These are phyloP conservation scores for Stachybotrys echinatus DNA, from an alignment of 2,329 filamentous ascomycete species.

Conservation along the genomic window DNA sequence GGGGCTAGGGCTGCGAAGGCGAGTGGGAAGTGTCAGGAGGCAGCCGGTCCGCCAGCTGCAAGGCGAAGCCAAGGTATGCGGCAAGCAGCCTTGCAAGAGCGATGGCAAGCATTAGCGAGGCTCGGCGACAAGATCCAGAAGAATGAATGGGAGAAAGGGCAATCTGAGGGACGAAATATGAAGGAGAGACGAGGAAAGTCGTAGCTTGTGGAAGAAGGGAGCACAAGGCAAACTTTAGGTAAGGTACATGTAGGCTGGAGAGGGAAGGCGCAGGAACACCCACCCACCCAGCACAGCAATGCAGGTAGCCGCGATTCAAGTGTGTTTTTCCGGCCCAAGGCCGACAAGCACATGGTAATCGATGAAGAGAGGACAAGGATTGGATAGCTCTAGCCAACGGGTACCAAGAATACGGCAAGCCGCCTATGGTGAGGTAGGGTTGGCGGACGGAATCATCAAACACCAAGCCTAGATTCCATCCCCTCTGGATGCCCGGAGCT, in stretches of 20 bases:
- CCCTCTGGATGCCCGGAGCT: neutral
- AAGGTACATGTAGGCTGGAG: neutral
- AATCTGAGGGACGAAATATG: neutral
- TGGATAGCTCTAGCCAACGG: neutral
- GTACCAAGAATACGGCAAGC: no score
- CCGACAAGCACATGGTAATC: neutral
- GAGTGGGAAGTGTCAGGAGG: neutral
- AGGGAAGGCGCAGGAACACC: neutral
- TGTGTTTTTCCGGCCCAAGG: neutral
- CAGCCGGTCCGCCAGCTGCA: neutral
- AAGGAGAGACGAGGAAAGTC: neutral
- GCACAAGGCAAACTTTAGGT: neutral
- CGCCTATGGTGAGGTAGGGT: no score
- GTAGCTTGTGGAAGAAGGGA: neutral
- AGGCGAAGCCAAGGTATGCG: neutral
- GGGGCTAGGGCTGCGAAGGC: neutral
- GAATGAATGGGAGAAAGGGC: neutral
- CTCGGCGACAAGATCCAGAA: neutral
- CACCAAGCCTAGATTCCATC: conserved; percentile 2
- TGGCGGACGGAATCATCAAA: neutral
- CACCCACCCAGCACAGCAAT: neutral
- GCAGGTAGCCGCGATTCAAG: neutral
- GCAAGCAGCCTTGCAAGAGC: neutral
- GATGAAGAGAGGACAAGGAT: neutral
- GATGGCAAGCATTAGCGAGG: neutral